Evolutionary conservation across 305 asterid genomes (phyloP).

Genomic region (Fraxinus paxiana): DNA sequence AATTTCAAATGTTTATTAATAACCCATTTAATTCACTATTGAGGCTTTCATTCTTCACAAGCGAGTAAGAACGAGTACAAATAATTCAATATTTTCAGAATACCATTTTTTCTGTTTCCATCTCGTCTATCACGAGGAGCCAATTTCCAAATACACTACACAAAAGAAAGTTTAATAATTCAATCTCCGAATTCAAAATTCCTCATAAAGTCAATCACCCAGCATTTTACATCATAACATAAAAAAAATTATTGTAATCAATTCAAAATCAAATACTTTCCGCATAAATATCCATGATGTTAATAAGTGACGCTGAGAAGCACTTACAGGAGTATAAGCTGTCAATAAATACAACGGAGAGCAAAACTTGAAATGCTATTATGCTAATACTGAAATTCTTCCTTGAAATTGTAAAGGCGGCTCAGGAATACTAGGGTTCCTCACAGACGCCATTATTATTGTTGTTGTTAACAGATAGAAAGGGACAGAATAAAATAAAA

Average conservation of each 20-base stretch:
- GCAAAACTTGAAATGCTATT: constrained; percentile 3
- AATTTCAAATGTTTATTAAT: neutral
- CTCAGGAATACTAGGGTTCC: constrained; percentile 52
- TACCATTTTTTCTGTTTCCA: neutral
- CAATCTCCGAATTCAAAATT: neutral
- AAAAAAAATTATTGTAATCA: neutral
- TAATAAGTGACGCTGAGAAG: constrained; percentile 23
- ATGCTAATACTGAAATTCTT: constrained; percentile 12
- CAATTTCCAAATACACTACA: neutral
- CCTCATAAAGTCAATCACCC: neutral
- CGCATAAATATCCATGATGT: neutral
- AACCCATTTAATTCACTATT: neutral
- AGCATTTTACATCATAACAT: neutral
- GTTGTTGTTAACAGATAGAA: constrained; percentile 10
- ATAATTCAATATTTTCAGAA: neutral
- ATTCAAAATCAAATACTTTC: neutral
- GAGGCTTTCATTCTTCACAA: neutral
- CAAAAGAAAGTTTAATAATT: constrained; percentile 2
- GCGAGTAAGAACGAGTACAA: neutral
- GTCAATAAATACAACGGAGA: neutral
- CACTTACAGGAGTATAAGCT: constrained; percentile 38
- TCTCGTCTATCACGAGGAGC: constrained; percentile 1
- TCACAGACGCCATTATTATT: constrained; percentile 44
- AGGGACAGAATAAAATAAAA: constrained; percentile 12
- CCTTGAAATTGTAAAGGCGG: constrained; percentile 49